Conservation (phyloP, 306 rosid species). For the Inga leiocalycina region DNA sequence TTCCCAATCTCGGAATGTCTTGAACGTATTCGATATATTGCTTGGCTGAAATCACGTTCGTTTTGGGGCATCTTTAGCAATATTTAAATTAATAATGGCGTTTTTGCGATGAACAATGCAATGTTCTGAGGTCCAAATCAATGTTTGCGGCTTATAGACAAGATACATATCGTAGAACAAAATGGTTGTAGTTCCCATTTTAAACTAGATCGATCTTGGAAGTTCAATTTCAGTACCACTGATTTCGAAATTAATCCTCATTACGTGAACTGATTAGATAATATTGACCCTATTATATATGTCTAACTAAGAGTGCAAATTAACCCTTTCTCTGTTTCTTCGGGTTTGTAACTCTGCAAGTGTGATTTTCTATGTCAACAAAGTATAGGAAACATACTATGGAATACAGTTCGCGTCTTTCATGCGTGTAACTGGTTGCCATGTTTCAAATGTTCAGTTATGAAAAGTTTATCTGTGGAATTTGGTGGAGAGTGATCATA, state of each 20-base stretch:
- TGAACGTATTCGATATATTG: background rate
- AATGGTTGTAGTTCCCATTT: background rate
- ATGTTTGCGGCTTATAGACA: background rate
- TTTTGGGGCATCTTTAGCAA: background rate
- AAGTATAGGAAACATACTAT: background rate
- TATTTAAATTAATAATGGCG: background rate
- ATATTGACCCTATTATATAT: background rate
- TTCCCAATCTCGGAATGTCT: background rate
- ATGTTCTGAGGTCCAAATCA: background rate
- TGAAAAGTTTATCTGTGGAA: background rate
- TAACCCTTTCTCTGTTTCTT: background rate
- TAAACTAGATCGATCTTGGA: background rate
- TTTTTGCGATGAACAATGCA: background rate
- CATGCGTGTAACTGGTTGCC: background rate
- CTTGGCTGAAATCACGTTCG: background rate
- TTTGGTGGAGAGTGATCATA: background rate
- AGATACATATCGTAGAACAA: background rate
- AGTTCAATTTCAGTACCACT: background rate
- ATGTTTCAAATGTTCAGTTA: background rate
- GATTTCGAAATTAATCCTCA: background rate
- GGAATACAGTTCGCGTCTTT: background rate
- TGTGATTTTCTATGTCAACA: background rate
- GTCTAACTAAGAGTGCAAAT: conserved; percentile 1
- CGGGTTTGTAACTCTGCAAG: background rate
- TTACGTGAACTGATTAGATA: background rate